Evolutionary conservation across 1,284 basidiomycete genomes (phyloP).

Genomic region (Dichomitus squalens): DNA sequence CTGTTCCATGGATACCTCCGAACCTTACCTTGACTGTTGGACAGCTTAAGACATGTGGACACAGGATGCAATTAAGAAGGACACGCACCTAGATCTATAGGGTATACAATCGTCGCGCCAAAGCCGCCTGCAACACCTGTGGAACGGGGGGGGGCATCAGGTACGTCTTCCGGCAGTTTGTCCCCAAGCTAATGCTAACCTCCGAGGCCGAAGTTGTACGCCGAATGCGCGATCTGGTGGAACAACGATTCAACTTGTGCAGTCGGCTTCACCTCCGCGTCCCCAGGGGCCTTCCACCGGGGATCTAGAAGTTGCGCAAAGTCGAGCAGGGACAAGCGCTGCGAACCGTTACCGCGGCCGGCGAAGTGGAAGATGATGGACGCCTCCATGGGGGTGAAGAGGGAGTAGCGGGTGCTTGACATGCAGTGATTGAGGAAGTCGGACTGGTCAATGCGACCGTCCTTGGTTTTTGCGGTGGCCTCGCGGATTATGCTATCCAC

Average conservation of each 20-base stretch:
- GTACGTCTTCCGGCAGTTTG: not conserved
- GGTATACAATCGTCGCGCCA: constrained; percentile 92
- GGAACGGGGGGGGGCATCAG: constrained; percentile 23
- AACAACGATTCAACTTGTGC: constrained; percentile 44
- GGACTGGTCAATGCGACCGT: constrained; percentile 86
- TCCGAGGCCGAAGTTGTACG: constrained; percentile 89
- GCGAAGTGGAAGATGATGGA: constrained; percentile 97
- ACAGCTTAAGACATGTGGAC: constrained; percentile 6
- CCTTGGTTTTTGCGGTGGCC: constrained; percentile 86
- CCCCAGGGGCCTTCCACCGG: constrained; percentile 74
- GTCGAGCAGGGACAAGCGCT: constrained; percentile 80
- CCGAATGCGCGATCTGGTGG: constrained; percentile 58
- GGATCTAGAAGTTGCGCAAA: constrained; percentile 91
- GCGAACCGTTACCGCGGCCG: constrained; percentile 68
- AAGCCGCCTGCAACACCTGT: constrained; percentile 88
- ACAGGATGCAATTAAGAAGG: not conserved
- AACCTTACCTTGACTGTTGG: constrained; percentile 64
- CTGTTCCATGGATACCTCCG: not conserved
- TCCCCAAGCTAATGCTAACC: constrained; percentile 48
- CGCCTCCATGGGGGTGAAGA: constrained; percentile 96
- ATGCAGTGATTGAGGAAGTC: constrained; percentile 81
- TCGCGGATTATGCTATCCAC: constrained; percentile 73
- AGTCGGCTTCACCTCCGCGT: constrained; percentile 38
- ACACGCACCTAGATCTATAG: constrained; percentile 85
- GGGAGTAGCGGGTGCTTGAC: constrained; percentile 81